Conservation (phyloP, 495 filamentous ascomycete species). For the Geoglossum glabrum region DNA sequence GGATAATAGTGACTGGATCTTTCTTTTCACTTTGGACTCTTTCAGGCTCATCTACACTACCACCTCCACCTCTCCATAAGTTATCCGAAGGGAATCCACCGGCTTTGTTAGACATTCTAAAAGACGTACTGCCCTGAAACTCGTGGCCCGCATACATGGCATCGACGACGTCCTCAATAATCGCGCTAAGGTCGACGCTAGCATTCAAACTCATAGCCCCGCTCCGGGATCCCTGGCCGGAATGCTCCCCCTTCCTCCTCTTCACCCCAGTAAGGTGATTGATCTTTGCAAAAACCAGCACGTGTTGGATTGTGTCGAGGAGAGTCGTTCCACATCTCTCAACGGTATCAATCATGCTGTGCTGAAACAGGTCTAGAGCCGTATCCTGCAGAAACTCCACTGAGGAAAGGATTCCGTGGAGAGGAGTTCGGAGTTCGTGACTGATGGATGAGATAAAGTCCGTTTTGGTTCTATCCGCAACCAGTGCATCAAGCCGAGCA, state of each 20-base stretch:
- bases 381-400: conserved; percentile 48
- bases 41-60: neutral
- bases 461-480: conserved; percentile 36
- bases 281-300: conserved; percentile 53
- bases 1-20: neutral
- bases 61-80: neutral
- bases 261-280: conserved; percentile 16
- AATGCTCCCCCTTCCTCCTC: neutral
- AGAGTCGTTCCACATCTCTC: conserved; percentile 56
- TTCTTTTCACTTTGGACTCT: neutral
- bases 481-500: conserved; percentile 27
- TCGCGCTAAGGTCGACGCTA: neutral
- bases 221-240: neutral
- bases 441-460: conserved; percentile 54
- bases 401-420: conserved; percentile 56
- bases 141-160: neutral
- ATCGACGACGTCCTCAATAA: neutral
- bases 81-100: neutral
- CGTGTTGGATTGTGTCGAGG: conserved; percentile 62
- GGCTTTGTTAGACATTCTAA: neutral
- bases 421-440: conserved; percentile 65
- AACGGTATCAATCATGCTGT: conserved; percentile 49
- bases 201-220: neutral
- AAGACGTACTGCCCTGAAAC: neutral
- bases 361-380: conserved; percentile 30